Percentiles rank a stretch among this genome's conserved stretches.
These are phyloP conservation scores for Phytophthora rubi DNA, from an alignment of 352 stramenopile genomes.

Conservation along the genomic window DNA sequence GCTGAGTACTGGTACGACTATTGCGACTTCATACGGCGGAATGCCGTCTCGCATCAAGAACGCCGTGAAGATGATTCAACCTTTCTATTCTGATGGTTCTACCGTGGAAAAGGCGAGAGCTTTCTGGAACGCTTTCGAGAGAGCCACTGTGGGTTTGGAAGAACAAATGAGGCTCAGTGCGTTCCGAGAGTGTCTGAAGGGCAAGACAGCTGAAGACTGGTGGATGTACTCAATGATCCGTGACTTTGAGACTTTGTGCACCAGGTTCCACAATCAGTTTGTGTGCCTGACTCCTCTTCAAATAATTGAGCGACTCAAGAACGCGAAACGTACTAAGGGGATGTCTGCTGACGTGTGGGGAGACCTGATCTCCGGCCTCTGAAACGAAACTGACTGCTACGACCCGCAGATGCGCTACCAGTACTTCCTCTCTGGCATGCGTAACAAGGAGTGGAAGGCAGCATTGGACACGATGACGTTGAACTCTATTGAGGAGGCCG, in stretches of 20 bases:
- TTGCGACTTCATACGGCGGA: background rate
- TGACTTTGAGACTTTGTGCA: background rate
- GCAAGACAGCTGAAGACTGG: background rate
- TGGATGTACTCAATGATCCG: background rate
- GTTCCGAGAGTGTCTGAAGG: background rate
- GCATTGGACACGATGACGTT: background rate
- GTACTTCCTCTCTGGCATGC: background rate
- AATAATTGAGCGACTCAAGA: too few species aligned
- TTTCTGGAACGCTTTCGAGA: background rate
- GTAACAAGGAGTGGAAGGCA: background rate
- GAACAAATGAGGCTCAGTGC: background rate
- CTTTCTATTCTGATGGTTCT: background rate
- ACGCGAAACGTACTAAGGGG: too few species aligned
- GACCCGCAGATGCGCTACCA: too few species aligned
- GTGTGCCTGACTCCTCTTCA: too few species aligned
- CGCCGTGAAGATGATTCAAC: background rate
- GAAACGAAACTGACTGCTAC: too few species aligned
- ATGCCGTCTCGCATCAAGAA: background rate
- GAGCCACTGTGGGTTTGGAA: background rate
- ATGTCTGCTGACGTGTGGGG: too few species aligned
- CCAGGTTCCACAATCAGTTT: background rate
- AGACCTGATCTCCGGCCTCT: too few species aligned
- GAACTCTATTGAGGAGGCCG: background rate
- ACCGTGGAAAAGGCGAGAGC: background rate
- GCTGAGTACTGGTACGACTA: background rate